Evolutionary conservation across 352 stramenopile genomes (phyloP).

Genomic region (Pythium sukuiense): DNA sequence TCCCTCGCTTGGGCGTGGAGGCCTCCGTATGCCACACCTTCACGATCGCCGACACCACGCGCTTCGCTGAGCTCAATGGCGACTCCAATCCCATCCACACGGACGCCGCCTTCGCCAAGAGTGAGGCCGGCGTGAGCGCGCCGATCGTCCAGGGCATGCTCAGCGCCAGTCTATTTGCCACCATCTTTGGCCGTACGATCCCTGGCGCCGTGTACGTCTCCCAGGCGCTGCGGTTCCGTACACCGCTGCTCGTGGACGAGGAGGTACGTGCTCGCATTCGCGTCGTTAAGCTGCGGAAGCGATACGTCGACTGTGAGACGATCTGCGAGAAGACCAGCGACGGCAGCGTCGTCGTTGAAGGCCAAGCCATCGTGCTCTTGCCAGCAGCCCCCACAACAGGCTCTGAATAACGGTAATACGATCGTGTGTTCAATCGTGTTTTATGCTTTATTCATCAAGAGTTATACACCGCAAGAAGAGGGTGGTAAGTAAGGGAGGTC

Average conservation of each 20-base stretch:
- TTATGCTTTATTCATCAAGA: constrained; percentile 7
- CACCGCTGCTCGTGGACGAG: constrained; percentile 66
- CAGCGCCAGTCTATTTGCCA: constrained; percentile 76
- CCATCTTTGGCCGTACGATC: constrained; percentile 74
- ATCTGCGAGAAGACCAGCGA: constrained; percentile 48
- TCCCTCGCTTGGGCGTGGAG: constrained; percentile 56
- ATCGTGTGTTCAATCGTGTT: constrained; percentile 10
- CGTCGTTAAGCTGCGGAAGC: constrained; percentile 58
- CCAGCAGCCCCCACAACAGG: constrained; percentile 18
- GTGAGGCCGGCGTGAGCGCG: constrained; percentile 26
- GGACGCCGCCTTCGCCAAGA: constrained; percentile 41
- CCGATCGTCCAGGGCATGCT: constrained; percentile 83
- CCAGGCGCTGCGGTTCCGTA: constrained; percentile 67
- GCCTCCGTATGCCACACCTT: constrained; percentile 64
- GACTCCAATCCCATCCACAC: constrained; percentile 83
- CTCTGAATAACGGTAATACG: background rate
- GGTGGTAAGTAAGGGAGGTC: background rate
- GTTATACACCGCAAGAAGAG: constrained; percentile 1
- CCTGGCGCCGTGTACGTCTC: constrained; percentile 75
- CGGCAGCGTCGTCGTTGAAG: constrained; percentile 61
- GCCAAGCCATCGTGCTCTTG: constrained; percentile 65
- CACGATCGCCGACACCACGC: constrained; percentile 49
- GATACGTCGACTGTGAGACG: constrained; percentile 77
- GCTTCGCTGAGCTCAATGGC: constrained; percentile 64
- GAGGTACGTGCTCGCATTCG: constrained; percentile 54